Evolutionary conservation across 345 rosid species (phyloP).

Genomic region (Salix exigua): DNA sequence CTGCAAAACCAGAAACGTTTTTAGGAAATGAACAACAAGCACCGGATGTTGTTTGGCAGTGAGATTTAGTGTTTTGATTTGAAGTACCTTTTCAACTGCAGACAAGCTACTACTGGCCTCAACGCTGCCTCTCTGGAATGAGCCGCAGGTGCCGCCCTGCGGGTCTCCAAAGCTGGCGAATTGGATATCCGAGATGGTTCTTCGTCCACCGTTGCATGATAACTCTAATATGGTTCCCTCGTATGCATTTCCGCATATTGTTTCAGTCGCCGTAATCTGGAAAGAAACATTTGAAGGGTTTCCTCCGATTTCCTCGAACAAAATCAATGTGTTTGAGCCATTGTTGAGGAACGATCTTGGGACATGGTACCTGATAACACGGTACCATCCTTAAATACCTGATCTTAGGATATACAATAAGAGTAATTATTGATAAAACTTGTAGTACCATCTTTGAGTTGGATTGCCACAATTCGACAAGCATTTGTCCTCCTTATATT

Average conservation of each 20-base stretch:
- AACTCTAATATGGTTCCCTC: neutral
- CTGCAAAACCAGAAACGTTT: neutral
- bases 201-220: neutral
- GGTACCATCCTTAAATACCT: too few relatives aligned
- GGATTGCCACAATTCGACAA: constrained; percentile 5
- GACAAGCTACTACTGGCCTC: neutral
- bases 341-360: constrained; percentile 4
- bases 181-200: neutral
- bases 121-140: neutral
- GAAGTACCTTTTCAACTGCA: neutral
- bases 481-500: neutral
- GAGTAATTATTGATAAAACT: too few relatives aligned
- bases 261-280: neutral
- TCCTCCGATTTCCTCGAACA: constrained; percentile 18
- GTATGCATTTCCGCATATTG: neutral
- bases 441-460: constrained; percentile 10
- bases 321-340: neutral
- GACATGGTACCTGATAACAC: constrained; percentile 7
- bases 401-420: too few relatives aligned
- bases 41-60: too few relatives aligned
- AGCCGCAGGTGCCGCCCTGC: constrained; percentile 1
- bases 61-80: neutral
- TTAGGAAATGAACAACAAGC: too few relatives aligned
- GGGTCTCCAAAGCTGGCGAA: constrained; percentile 19
- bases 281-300: constrained; percentile 6